Evolutionary conservation across 2,329 filamentous ascomycete genomes (phyloP), one percentile per base, ranked within the genome.

Genomic region (Lachnellula suecica): DNA sequence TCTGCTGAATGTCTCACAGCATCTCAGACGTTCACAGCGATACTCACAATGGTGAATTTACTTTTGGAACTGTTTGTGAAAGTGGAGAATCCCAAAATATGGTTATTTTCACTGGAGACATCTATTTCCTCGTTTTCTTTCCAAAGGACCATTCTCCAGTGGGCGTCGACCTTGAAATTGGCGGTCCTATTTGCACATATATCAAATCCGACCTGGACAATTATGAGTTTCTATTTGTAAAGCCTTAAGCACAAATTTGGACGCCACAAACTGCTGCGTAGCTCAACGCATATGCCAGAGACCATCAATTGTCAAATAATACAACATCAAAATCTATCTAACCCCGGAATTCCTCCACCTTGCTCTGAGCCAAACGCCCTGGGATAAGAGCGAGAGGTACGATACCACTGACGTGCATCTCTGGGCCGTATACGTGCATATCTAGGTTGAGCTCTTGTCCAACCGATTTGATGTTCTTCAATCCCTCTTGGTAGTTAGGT

Each of bases 381-480:
- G 82, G 81, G 58, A 86, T 63, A 42, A 97, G 87, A 43, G 93
- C 94, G 71, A 97, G 78, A 51, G 94, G 93, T 62, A 99, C 93
- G 69, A 97, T 97, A 72, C 94, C 94, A 47, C 88, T 93, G 67
- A 99, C 93, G 75, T 89, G 85, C 86, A 89, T 89, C 74, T 90
- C 87, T 13, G 87, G 87, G 45, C 87, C 87, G 70, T 83, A 90
- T 44, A 89, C 87, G 77, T 97, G 91, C 90, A 97, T 97, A 77
- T 96, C 85, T 42, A 99, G 83, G 64, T 90, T 89, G 54, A 99
- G 84, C 79, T 99, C 94, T 72, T 93, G 85, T 56, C 91, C 94
- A 56, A 96, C 93, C 45, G 85, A 83, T 84, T 97, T 97, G 84
- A 99, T 97, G 85, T 97, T 99, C 87, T 96, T 97, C 62, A 99